These are phyloP conservation scores for Saksenaea oblongispora DNA, from an alignment of 371 early-diverging fungal genomes.

Conservation along the genomic window DNA sequence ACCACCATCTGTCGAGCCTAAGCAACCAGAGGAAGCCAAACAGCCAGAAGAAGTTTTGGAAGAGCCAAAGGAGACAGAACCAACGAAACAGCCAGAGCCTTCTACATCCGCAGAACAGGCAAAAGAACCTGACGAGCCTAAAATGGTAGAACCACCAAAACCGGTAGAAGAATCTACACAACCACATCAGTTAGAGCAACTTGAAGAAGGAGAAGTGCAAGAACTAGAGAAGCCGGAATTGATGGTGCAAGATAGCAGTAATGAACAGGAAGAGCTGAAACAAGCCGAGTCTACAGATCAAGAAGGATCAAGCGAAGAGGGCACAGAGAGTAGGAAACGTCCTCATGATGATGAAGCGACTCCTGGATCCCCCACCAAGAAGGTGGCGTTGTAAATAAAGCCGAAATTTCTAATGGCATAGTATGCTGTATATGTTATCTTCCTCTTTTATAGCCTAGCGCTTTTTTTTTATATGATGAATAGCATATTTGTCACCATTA, in stretches of 20 bases:
- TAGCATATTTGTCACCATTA: too few species aligned
- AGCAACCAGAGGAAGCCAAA: not conserved
- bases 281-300: not conserved
- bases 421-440: not conserved
- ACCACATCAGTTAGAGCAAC: not conserved
- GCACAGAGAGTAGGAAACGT: not conserved
- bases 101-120: not conserved
- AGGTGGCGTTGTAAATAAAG: slow-evolving; percentile 4
- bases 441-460: too few species aligned
- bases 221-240: not conserved
- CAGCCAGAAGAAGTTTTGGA: not conserved
- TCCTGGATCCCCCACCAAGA: not conserved
- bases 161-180: not conserved
- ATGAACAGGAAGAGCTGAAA: not conserved
- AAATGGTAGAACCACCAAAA: not conserved
- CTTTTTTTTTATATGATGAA: too few species aligned
- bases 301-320: not conserved
- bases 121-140: not conserved
- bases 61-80: not conserved
- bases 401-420: not conserved
- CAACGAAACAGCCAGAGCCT: not conserved
- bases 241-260: not conserved
- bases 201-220: not conserved
- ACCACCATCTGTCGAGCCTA: not conserved
- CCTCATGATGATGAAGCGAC: not conserved